Evolutionary conservation across 805 yeast species (phyloP).

Genomic region (Candida railenensis): DNA sequence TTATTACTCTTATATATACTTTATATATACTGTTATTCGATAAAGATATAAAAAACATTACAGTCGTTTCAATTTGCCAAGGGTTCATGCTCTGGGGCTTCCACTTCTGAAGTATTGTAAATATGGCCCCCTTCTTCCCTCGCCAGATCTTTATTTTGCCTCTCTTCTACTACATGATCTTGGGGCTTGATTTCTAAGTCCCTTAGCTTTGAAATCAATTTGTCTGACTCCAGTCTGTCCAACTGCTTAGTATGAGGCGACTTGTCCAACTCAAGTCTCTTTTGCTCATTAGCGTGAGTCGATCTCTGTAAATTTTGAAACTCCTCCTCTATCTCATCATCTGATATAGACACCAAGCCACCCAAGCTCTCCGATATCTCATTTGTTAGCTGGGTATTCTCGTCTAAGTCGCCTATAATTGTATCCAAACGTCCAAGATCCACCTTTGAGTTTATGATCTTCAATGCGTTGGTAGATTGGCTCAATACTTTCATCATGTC

Average conservation of each 20-base stretch:
- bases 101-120: no score
- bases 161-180: conserved; percentile 1
- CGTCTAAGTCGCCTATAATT: conserved; percentile 27
- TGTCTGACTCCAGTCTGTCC: conserved; percentile 2
- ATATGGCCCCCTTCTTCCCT: no score
- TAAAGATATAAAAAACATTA: background rate
- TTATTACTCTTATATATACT: background rate
- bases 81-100: background rate
- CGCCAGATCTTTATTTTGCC: background rate
- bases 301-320: conserved; percentile 20
- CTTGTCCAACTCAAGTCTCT: background rate
- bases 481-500: conserved; percentile 23
- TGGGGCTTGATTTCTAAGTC: conserved; percentile 10
- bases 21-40: background rate
- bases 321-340: conserved; percentile 32
- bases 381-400: conserved; percentile 25
- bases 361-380: conserved; percentile 19
- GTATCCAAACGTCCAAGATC: conserved; percentile 26
- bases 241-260: background rate
- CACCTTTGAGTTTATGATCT: conserved; percentile 25
- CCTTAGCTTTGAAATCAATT: conserved; percentile 13
- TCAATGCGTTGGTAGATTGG: conserved; percentile 24
- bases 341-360: conserved; percentile 5
- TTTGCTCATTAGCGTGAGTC: conserved; percentile 6
- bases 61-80: background rate